These are phyloP conservation scores for Acacia acuminata DNA, from an alignment of 306 rosid genomes.

Conservation along the genomic window DNA sequence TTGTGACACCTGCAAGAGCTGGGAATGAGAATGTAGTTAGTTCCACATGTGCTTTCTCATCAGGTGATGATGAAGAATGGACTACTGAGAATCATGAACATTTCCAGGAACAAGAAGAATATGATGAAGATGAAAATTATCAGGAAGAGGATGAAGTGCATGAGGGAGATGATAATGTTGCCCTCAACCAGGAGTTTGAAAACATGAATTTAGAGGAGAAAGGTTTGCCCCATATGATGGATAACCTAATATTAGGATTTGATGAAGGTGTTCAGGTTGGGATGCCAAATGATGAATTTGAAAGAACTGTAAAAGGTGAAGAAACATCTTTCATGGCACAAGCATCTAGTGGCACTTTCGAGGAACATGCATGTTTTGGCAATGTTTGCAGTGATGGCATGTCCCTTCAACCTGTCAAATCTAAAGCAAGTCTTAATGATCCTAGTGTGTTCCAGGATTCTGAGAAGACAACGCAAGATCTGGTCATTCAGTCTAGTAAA, in stretches of 20 bases:
- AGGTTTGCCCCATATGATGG: conserved; percentile 70
- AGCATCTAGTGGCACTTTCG: conserved; percentile 41
- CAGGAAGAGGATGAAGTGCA: conserved; percentile 94
- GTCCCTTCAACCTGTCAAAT: conserved; percentile 45
- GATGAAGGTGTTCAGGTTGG: conserved; percentile 96
- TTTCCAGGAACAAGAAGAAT: conserved; percentile 93
- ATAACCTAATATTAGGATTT: conserved; percentile 84
- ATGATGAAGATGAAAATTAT: conserved; percentile 94
- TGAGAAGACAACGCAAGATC: conserved; percentile 54
- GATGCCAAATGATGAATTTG: conserved; percentile 88
- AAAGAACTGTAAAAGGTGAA: conserved; percentile 53
- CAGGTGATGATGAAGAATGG: conserved; percentile 93
- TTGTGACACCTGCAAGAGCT: conserved; percentile 33
- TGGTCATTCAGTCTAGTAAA: conserved; percentile 51
- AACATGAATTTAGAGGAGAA: conserved; percentile 75
- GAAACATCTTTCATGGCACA: conserved; percentile 44
- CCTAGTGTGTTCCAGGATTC: conserved; percentile 60
- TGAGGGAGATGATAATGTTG: conserved; percentile 74
- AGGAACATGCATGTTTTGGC: conserved; percentile 55
- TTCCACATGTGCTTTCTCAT: conserved; percentile 48
- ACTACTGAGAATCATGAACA: conserved; percentile 69
- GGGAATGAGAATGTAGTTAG: conserved; percentile 51
- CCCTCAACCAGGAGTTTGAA: conserved; percentile 57
- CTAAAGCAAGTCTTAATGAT: conserved; percentile 48
- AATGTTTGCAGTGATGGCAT: conserved; percentile 43